These are phyloP conservation scores for Yamadazyma triangularis DNA, from an alignment of 1,139 yeast species.

Conservation along the genomic window DNA sequence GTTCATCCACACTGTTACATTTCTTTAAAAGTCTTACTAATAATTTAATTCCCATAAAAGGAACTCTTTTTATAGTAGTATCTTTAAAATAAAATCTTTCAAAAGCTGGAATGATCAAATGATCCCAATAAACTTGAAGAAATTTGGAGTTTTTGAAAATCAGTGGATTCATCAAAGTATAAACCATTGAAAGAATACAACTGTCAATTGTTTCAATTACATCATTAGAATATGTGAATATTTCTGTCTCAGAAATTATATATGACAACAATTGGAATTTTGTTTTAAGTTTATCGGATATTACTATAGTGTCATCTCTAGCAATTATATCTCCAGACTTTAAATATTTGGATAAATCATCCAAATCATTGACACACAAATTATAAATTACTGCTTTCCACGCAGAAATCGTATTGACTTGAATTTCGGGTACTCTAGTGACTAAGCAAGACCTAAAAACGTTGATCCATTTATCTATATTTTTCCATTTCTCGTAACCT, in stretches of 20 bases:
- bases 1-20: constrained; percentile 17
- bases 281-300: constrained; percentile 19
- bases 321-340: constrained; percentile 4
- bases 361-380: constrained; percentile 30
- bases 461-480: constrained; percentile 30
- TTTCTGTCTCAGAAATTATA: constrained; percentile 5
- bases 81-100: constrained; percentile 30
- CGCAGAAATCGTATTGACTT: constrained; percentile 25
- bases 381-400: constrained; percentile 38
- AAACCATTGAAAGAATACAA: constrained; percentile 28
- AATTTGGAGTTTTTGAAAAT: constrained; percentile 16
- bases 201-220: constrained; percentile 27
- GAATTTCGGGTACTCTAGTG: constrained; percentile 20
- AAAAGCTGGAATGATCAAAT: constrained; percentile 29
- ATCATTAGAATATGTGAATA: constrained; percentile 10
- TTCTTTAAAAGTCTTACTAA: constrained; percentile 24
- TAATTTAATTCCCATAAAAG: constrained; percentile 12
- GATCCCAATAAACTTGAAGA: constrained; percentile 37
- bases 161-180: constrained; percentile 23
- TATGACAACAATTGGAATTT: constrained; percentile 21
- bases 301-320: constrained; percentile 9
- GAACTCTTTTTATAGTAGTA: constrained; percentile 6
- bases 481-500: constrained; percentile 32
- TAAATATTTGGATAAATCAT: constrained; percentile 14
- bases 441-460: constrained; percentile 29